Base-by-base conservation (phyloP, 2,329 filamentous ascomycete species). In the Alternaria rosae region DNA sequence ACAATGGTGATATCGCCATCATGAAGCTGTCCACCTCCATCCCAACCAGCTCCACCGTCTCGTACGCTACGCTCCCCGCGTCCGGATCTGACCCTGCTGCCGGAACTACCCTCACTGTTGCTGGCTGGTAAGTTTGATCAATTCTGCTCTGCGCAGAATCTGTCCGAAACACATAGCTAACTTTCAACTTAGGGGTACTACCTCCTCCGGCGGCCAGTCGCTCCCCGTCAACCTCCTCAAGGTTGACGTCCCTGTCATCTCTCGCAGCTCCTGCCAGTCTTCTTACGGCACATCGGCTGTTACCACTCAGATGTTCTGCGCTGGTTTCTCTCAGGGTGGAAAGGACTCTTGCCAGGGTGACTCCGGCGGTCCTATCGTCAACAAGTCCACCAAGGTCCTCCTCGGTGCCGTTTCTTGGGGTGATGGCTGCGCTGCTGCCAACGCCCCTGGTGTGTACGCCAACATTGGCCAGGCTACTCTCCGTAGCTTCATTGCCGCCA, bases 331-430 rank as follows among this genome's bases (percentile, higher is more conserved):
- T 10, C 43, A 56, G 15, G 73, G 73, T 59, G 72, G 72, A 55
- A 72, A 70, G 67, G 73, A 75, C 66, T 75, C 73, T 52, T 76
- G 73, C 73, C 73, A 75, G 69, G 72, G 73, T 62, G 73, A 76
- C 68, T 64, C 57, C 55, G 73, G 73, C 50, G 72, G 72, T 41
- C 72, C 73, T 21, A 66, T 76, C 21, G 54, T 74, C 54, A 54
- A 71, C 61, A 38, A 51, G 47, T n/a, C 59, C 5, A 38, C 48
- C 45, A 62, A 54, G 54, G 21, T 23, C 6, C 51, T 64, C 17
- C 12, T 64, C 25, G 62, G 62, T 42, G 17, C 58, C 9, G 62
- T 62, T 17, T 62, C 59, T 9, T 64, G 54, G 44, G 62, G 59
- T 25, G 11, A 44, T 8, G 73, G 72, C 25, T 76, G 73, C 30